Base-by-base conservation (phyloP, 2,329 filamentous ascomycete species). In the Trichophyton equinum region DNA sequence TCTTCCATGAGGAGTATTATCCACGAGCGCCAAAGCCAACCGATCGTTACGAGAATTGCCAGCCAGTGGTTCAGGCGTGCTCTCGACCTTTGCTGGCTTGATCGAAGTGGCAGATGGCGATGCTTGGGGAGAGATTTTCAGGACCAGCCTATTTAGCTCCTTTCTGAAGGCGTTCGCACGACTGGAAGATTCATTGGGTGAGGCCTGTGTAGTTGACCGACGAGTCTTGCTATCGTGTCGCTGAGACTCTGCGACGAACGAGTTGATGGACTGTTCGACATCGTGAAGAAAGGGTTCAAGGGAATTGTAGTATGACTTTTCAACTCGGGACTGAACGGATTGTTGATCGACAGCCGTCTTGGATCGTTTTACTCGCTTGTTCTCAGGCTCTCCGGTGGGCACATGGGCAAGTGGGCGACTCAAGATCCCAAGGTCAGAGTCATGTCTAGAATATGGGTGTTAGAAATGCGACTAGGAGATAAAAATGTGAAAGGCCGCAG, bases 1-100 rank as follows among this genome's bases (percentile, higher is more conserved):
- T 66, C 85, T 86, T 40, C 88, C 81, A 53, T 85, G 84, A 1
- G 86, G 84, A 46, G 87, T 87, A 66, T 85, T 87, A 60, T 89
- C 90, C 66, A 85, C 86, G 0, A 95, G 77, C 0, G 89, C 92
- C 62, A 96, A 77, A 4, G 92, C 85, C 15, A 84, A 76, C 64
- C 78, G 80, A 60, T 81, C 73, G 65, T 81, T 72, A 65, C 77
- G 69, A 40, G 73, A 18, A 58, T 27, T 46, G 11, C 51, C 22
- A 22, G 58, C 38, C 25, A 49, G 25, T 13, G 11, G 38, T 27
- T 55, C 51, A 40, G 22, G 38, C 13, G 74, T 73, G 22, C 67
- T 65, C 64, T 70, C 71, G 61, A 71, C 72, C 65, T 70, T 74
- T 61, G 67, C 68, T 57, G 64, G 65, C 67, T 69, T 74, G 20